phyloP scores from a whole-genome alignment of 768 basidiomycete genomes.

The Hypholoma sublateritium region DNA sequence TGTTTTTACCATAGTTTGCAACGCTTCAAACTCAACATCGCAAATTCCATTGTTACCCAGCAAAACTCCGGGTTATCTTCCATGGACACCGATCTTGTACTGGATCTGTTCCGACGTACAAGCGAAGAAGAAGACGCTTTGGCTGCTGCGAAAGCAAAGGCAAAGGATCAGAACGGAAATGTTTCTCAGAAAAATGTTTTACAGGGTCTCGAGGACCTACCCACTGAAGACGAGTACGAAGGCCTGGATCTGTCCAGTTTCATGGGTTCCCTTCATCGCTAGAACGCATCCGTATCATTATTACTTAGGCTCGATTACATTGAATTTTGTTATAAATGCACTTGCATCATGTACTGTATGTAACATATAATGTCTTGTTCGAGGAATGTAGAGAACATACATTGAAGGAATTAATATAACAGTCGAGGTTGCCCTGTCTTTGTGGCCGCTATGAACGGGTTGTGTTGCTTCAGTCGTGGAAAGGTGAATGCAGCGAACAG shows the following conservation, averaged over 20 bases:
- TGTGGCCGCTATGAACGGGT: too few relatives aligned
- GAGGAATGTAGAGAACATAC: conserved; percentile 1
- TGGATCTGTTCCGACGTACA: conserved; percentile 89
- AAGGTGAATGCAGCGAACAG: too few relatives aligned
- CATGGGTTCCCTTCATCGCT: conserved; percentile 78
- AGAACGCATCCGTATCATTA: conserved; percentile 28
- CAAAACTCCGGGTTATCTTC: conserved; percentile 92
- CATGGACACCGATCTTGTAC: conserved; percentile 96
- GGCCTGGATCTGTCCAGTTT: conserved; percentile 84
- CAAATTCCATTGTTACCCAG: conserved; percentile 94
- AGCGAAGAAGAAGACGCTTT: conserved; percentile 72
- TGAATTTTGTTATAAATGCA: conserved; percentile 11
- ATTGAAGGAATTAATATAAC: not conserved
- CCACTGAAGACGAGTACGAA: conserved; percentile 91
- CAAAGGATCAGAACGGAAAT: conserved; percentile 54
- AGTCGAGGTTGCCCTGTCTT: too few relatives aligned
- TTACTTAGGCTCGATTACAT: conserved; percentile 11
- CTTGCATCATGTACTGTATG: conserved; percentile 9
- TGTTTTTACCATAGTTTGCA: conserved; percentile 62
- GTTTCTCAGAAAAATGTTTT: conserved; percentile 81
- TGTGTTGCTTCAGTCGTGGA: too few relatives aligned
- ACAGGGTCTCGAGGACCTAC: conserved; percentile 88
- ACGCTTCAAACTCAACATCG: conserved; percentile 98
- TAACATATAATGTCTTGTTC: conserved; percentile 5
- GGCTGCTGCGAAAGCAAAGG: conserved; percentile 53